Evolutionary conservation across 257 asterid genomes (phyloP), one percentile per base, ranked within the genome.

Genomic region (Thymus mandschuricus): DNA sequence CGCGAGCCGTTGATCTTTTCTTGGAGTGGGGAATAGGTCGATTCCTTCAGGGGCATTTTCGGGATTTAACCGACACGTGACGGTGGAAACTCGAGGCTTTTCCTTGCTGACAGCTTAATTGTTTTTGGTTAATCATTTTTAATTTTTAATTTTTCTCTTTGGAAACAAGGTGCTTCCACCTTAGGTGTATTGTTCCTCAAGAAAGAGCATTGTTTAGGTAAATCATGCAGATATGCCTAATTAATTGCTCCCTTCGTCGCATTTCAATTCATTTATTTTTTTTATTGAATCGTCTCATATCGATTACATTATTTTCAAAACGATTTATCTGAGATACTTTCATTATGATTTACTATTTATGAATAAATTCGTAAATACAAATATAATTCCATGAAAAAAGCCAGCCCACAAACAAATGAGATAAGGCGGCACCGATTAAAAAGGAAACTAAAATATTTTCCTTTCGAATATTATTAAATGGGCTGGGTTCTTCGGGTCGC

Each of bases 1-100:
- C 75, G 15, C 11, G 57, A n/a, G 21, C 88, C 88, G 92, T 90
- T 8, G 80, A 80, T 84, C 27, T 7, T 40, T 45, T 70, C 73
- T 69, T 73, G 82, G 77, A 55, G 27, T 55, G 78, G 71, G 77
- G 79, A 78, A 66, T 59, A 65, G 55, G 66, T 56, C 56, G 48
- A 4, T 30, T 30, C 21, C 35, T 34, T 46, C 6, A 56, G 80
- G 86, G 79, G 31, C 5, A 66, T 3, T 64, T 58, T 71, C n/a
- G 81, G 74, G 41, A 74, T 5, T 38, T 3, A 1, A 0, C 4
- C 4, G 57, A 73, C 76, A 75, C 79, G 84, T 82, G 84, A 71
- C 74, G 49, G 59, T 69, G 31, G 10, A 13, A n/a, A 13, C 8
- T 54, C 40, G 9, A 15, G 27, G 70, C 64, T 35, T 21, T 56